Base-by-base conservation (phyloP, 345 rosid species). In the Cardamine occulta region DNA sequence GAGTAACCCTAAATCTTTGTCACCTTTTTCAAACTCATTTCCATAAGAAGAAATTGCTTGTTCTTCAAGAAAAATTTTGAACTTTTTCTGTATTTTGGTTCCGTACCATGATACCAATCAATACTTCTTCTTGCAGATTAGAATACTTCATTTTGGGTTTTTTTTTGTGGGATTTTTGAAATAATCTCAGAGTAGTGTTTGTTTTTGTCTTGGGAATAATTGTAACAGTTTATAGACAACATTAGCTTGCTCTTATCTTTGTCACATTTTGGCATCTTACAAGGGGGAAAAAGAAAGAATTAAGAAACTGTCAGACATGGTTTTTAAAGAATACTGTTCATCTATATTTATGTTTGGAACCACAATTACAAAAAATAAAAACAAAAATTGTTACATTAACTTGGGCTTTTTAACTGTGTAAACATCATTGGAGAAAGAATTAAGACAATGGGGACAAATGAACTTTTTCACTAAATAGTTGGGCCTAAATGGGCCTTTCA, bases 1-100 rank as follows among this genome's bases (percentile, higher is more conserved):
- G 79, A 84, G 70, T 70, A 80, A 24, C 34, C 64, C 31, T 75
- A 61, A 24, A 63, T n/a, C 34, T 56, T 74, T 74, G 49, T n/a
- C n/a, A 19, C 19, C 19, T 45, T 45, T 53, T 70, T 53, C 29
- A 70, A 56, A 55, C 35, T 63, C 66, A 13, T 66, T 72, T 71
- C 67, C 26, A 7, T 28, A 19, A 71, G 44, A 76, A 47, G 60
- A 31, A 14, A 48, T 71, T 14, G 29, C 62, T 47, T 77, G 63
- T 65, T 58, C 26, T 40, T 58, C 68, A 71, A 71, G 80, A 56
- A 77, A 17, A 0, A 1, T 14, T 14, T 47, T 59, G 26, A 55
- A 14, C 4, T 3, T 45, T 60, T 61, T 52, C 12, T 10, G 9
- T 14, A 5, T 12, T 66, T 54, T 15, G 56, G 6, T 58, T 39